Evolutionary conservation across 768 basidiomycete genomes (phyloP).

Genomic region (Suillus tomentosus): DNA sequence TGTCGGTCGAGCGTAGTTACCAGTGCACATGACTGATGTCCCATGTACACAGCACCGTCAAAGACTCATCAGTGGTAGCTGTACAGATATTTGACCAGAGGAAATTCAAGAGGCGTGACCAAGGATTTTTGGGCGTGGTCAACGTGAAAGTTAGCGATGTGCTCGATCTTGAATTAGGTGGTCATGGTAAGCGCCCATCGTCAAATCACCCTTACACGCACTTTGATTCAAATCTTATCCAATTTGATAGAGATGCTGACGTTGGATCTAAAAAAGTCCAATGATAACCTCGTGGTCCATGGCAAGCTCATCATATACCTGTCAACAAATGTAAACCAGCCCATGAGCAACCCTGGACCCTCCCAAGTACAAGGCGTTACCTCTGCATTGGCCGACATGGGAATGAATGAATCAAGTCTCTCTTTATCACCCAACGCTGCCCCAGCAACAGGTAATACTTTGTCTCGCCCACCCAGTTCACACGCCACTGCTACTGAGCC

Average conservation of each 20-base stretch:
- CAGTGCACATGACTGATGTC: not conserved
- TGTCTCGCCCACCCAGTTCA: constrained; percentile 69
- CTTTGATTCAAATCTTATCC: constrained; percentile 8
- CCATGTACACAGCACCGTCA: constrained; percentile 68
- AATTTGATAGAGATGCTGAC: constrained; percentile 84
- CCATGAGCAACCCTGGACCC: constrained; percentile 83
- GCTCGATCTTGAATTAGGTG: constrained; percentile 88
- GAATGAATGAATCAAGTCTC: constrained; percentile 57
- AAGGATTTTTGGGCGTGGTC: constrained; percentile 97
- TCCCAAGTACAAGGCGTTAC: constrained; percentile 64
- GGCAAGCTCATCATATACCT: constrained; percentile 97
- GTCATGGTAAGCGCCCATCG: constrained; percentile 72
- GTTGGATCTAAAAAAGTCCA: constrained; percentile 96
- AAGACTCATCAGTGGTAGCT: constrained; percentile 96
- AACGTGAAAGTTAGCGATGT: constrained; percentile 91
- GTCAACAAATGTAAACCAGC: constrained; percentile 85
- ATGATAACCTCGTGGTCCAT: constrained; percentile 96
- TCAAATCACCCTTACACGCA: not conserved
- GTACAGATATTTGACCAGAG: constrained; percentile 99
- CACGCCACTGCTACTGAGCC: constrained; percentile 57
- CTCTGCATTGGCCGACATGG: constrained; percentile 61
- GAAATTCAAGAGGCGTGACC: constrained; percentile 98
- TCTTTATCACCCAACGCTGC: constrained; percentile 54
- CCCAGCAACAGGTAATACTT: constrained; percentile 36
- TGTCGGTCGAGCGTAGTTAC: not conserved